These are phyloP conservation scores for Physocladia obscura DNA, from an alignment of 192 early-diverging fungal genomes.

Conservation along the genomic window DNA sequence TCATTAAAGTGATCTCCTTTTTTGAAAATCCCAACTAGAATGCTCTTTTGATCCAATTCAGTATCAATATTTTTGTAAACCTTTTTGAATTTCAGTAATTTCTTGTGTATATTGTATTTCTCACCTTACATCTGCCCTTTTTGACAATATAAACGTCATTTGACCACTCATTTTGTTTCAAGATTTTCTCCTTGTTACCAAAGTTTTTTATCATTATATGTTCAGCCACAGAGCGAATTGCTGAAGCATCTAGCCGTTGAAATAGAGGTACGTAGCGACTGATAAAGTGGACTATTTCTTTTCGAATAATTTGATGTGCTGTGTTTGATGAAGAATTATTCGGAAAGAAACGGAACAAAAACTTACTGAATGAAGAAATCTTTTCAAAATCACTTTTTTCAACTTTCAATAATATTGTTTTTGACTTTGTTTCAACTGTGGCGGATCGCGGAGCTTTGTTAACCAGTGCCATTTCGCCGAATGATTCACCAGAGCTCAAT, in stretches of 20 bases:
- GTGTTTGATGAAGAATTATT: background rate
- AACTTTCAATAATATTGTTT: slow-evolving; percentile 8
- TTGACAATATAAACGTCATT: slow-evolving; percentile 21
- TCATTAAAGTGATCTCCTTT: slow-evolving; percentile 16
- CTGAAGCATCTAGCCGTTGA: background rate
- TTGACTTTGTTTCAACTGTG: slow-evolving; percentile 1
- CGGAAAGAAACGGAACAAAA: background rate
- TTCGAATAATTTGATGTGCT: slow-evolving; percentile 6
- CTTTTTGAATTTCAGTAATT: background rate
- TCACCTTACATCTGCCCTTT: slow-evolving; percentile 3
- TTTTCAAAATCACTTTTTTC: slow-evolving; percentile 16
- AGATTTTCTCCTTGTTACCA: background rate
- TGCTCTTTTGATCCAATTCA: background rate
- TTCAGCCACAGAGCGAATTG: slow-evolving; percentile 5
- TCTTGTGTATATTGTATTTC: background rate
- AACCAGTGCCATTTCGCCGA: slow-evolving; percentile 19
- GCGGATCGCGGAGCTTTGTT: slow-evolving; percentile 1
- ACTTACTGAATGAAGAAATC: slow-evolving; percentile 17
- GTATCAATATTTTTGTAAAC: background rate
- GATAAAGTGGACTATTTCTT: background rate
- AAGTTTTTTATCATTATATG: background rate
- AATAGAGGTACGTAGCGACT: slow-evolving; percentile 11
- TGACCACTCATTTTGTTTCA: background rate
- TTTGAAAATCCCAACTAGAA: background rate
- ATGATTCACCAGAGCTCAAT: background rate